These are phyloP conservation scores for Mortierella sp. DNA, from an alignment of 371 early-diverging fungal species.

Conservation along the genomic window DNA sequence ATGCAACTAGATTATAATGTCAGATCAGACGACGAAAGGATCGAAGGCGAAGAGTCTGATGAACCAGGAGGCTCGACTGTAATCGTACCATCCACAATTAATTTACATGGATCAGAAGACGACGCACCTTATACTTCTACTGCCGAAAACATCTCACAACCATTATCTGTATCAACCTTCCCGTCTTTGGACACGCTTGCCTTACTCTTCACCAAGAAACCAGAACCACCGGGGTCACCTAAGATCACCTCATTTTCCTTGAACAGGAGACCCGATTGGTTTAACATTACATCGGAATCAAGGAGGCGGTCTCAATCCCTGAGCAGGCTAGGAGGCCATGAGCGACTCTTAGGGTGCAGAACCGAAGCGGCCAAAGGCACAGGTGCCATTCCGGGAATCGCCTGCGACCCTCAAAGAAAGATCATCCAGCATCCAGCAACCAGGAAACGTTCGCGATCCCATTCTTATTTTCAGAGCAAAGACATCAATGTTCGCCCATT, in stretches of 20 bases:
- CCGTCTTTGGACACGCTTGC: conserved; percentile 25
- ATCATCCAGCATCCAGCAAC: conserved; percentile 24
- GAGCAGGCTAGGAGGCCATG: conserved; percentile 30
- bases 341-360: conserved; percentile 34
- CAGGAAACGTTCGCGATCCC: conserved; percentile 36
- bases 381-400: conserved; percentile 34
- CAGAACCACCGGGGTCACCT: conserved; percentile 36
- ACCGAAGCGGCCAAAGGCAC: conserved; percentile 7
- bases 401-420: conserved; percentile 15
- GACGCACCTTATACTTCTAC: conserved; percentile 5
- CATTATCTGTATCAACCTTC: conserved; percentile 1
- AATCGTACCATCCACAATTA: conserved; percentile 7
- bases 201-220: conserved; percentile 31
- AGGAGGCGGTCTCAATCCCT: conserved; percentile 36
- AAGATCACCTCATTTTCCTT: conserved; percentile 30
- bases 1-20: conserved; percentile 16
- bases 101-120: conserved; percentile 30
- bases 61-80: conserved; percentile 8
- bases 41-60: conserved; percentile 30
- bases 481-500: conserved; percentile 20
- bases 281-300: neutral
- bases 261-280: neutral
- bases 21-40: conserved; percentile 31
- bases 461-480: conserved; percentile 11
- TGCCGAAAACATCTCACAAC: conserved; percentile 14